Percentiles rank a stretch among this genome's conserved stretches.
Evolutionary conservation across 306 rosid genomes (phyloP).

Genomic region (Vigna mungo): DNA sequence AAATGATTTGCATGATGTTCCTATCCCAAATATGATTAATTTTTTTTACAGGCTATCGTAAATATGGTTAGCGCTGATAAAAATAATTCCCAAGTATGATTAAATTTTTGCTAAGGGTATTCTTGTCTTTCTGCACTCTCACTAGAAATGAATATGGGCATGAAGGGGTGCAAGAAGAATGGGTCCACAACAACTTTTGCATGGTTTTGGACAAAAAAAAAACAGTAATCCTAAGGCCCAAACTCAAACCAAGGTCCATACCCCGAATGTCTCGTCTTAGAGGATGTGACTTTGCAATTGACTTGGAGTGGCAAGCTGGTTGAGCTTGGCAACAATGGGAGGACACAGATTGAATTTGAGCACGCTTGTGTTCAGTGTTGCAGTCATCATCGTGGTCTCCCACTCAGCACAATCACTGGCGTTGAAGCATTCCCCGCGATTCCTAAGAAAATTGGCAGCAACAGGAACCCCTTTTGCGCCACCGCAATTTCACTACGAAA

Average conservation of each 20-base stretch:
- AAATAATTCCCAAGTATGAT: no score
- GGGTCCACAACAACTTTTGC: not conserved
- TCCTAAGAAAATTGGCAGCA: slow-evolving; percentile 58
- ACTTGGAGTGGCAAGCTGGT: not conserved
- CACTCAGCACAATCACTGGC: slow-evolving; percentile 42
- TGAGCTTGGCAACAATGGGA: slow-evolving; percentile 39
- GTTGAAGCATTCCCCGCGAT: slow-evolving; percentile 50
- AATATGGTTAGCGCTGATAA: no score
- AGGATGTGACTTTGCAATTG: not conserved
- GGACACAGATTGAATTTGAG: slow-evolving; percentile 10
- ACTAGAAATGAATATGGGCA: no score
- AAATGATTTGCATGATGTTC: no score
- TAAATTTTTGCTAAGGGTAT: no score
- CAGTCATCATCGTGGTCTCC: slow-evolving; percentile 6
- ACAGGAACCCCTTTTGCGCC: not conserved
- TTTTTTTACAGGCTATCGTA: no score
- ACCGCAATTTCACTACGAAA: slow-evolving; percentile 56
- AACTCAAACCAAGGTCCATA: not conserved
- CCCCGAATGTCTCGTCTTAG: not conserved
- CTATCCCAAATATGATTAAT: no score
- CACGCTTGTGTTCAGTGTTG: slow-evolving; percentile 12
- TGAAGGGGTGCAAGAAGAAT: no score
- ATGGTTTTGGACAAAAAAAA: not conserved
- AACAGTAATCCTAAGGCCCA: not conserved
- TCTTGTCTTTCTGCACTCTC: no score